Base-by-base conservation (phyloP, 352 stramenopile species). In the Phytophthora pini region DNA sequence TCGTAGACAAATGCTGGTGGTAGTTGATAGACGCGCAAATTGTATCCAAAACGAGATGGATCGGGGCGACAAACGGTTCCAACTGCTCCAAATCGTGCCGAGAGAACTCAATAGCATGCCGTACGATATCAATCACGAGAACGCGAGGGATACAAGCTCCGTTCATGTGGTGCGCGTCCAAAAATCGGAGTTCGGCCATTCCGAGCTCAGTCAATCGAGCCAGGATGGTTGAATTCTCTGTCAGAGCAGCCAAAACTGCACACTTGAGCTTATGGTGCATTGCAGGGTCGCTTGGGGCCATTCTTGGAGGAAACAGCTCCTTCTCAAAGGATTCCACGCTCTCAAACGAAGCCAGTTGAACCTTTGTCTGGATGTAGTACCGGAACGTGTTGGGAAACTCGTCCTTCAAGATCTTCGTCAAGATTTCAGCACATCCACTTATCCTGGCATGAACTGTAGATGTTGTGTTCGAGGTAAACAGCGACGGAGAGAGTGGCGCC, bases 361-460 rank as follows among this genome's bases (percentile, higher is more conserved):
- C 64, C 34, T 77, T 87, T 2, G 78, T 77, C 47, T 92, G 82
- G 20, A 88, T 87, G 49, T 80, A 90, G 43, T 90, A 93, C 15
- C 79, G 74, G 54, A 92, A 92, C 20, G 84, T 93, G 53, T 93
- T 92, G 1, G 84, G 84, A 22, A 90, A 90, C 61, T 90, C 70
- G 45, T 88, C 79, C 9, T 79, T 80, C 15, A 91, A 55, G 5
- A 90, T 80, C 31, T 90, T 91, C 5, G 63, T 57, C 32, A 93
- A 59, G n/a, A 93, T 82, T 26, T 88, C 82, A 10, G 77, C 76
- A 43, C 84, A 91, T n/a, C 77, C 80, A 34, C 67, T 91, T 47
- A 93, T 78, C 12, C 70, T 78, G 31, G 70, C 63, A 62, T 91
- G 80, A 5, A 83, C 50, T 26, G 68, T 74, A 15, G 77, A 75